phyloP scores from a whole-genome alignment of 2,329 filamentous ascomycete genomes.

The Plenodomus biglobosus region DNA sequence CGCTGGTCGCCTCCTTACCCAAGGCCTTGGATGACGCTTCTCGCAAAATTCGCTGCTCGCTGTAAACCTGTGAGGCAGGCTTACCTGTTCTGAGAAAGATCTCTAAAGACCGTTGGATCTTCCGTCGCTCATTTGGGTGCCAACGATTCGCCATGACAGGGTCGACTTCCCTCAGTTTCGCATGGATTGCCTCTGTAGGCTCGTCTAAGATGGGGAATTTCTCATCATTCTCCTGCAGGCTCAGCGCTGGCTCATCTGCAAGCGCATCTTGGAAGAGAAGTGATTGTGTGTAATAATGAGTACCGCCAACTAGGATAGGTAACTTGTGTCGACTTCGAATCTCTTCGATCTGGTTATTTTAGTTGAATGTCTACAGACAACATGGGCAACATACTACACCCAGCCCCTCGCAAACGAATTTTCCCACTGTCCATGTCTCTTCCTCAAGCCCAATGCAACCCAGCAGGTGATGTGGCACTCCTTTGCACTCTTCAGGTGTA shows the following conservation, averaged over 20 bases:
- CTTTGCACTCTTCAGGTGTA: constrained; percentile 69
- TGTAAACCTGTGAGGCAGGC: constrained; percentile 83
- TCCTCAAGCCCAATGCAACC: constrained; percentile 74
- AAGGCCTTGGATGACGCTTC: constrained; percentile 32
- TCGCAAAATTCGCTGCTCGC: constrained; percentile 60
- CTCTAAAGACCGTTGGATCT: constrained; percentile 85
- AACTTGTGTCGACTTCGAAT: constrained; percentile 77
- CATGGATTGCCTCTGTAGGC: constrained; percentile 69
- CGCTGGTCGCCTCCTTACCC: not conserved
- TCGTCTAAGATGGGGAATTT: constrained; percentile 70
- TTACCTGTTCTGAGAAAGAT: constrained; percentile 84
- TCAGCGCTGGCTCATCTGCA: constrained; percentile 50
- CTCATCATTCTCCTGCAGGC: constrained; percentile 25
- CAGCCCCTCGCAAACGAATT: constrained; percentile 71
- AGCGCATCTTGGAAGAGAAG: constrained; percentile 78
- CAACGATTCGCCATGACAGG: constrained; percentile 86
- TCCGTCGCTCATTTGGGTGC: constrained; percentile 91
- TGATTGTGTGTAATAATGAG: constrained; percentile 91
- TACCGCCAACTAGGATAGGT: constrained; percentile 90
- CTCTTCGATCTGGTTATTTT: constrained; percentile 62
- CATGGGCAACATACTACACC: constrained; percentile 45
- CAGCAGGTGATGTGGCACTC: constrained; percentile 84
- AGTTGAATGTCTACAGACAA: not conserved
- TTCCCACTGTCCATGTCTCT: constrained; percentile 79
- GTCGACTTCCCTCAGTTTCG: constrained; percentile 76